phyloP scores from a whole-genome alignment of 352 stramenopile genomes.

The Globisporangium sylvaticum region DNA sequence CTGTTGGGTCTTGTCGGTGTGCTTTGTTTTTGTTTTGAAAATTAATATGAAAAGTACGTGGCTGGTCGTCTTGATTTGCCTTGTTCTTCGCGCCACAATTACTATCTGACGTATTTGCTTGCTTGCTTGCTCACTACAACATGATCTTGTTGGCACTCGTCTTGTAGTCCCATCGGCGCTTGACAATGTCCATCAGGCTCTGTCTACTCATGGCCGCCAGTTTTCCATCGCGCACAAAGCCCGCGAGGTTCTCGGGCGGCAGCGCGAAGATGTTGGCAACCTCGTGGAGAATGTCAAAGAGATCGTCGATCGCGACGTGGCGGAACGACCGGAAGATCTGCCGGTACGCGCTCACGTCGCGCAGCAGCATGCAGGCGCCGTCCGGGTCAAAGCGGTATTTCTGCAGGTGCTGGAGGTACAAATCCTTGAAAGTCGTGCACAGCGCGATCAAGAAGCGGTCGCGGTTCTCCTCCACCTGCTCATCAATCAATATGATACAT shows the following conservation, averaged over 20 bases:
- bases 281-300: slow-evolving; percentile 77
- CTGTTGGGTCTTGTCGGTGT: not conserved
- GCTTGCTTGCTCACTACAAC: slow-evolving; percentile 20
- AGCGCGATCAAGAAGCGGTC: slow-evolving; percentile 56
- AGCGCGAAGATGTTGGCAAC: slow-evolving; percentile 82
- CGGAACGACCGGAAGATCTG: slow-evolving; percentile 54
- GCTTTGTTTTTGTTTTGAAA: not conserved
- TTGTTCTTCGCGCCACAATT: not conserved
- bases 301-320: slow-evolving; percentile 47
- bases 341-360: slow-evolving; percentile 71
- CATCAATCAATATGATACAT: not conserved
- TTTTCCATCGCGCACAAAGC: slow-evolving; percentile 73
- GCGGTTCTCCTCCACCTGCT: slow-evolving; percentile 57
- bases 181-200: slow-evolving; percentile 60
- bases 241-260: slow-evolving; percentile 65
- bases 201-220: slow-evolving; percentile 58
- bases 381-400: slow-evolving; percentile 81
- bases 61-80: not conserved
- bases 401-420: slow-evolving; percentile 70
- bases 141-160: slow-evolving; percentile 69
- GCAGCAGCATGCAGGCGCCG: slow-evolving; percentile 76
- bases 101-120: not conserved
- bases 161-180: slow-evolving; percentile 83
- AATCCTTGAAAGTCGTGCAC: slow-evolving; percentile 57
- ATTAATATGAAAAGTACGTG: not conserved